Percentiles rank a stretch among this genome's conserved stretches.
Conservation (phyloP, 2,329 filamentous ascomycete genomes). For the Calonectria leucothoes region DNA sequence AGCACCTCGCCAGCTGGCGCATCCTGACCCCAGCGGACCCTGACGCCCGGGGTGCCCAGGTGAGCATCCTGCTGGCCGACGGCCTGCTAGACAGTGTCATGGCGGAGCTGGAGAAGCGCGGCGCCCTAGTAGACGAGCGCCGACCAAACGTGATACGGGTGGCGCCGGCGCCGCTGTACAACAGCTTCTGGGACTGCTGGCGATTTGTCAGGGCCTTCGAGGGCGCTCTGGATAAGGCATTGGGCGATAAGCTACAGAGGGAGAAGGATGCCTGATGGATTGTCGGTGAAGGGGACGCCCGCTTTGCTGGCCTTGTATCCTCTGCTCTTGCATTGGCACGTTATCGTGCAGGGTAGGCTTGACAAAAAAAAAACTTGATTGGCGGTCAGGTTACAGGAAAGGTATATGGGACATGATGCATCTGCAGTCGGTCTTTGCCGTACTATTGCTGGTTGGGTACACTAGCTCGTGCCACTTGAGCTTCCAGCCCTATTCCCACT, state of each 20-base stretch:
- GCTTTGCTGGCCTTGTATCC: neutral
- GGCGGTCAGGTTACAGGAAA: neutral
- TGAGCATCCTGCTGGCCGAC: constrained; percentile 75
- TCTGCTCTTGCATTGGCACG: neutral
- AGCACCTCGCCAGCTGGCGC: constrained; percentile 53
- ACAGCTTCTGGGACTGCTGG: constrained; percentile 73
- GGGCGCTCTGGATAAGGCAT: constrained; percentile 38
- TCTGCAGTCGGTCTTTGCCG: neutral
- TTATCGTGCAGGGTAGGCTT: neutral
- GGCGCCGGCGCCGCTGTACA: constrained; percentile 84
- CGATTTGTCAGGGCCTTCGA: constrained; percentile 45
- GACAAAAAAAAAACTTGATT: neutral
- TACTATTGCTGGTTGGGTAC: neutral
- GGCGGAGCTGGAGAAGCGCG: constrained; percentile 69
- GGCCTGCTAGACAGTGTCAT: constrained; percentile 76
- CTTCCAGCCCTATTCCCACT: neutral
- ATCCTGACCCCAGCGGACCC: constrained; percentile 76
- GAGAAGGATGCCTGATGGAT: neutral
- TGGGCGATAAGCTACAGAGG: constrained; percentile 22
- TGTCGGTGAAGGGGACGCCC: neutral
- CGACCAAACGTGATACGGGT: constrained; percentile 84
- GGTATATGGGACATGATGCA: neutral
- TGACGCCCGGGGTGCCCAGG: constrained; percentile 76
- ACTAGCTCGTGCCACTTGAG: neutral
- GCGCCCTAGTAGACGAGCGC: constrained; percentile 82